Evolutionary conservation across 805 yeast species (phyloP).

Genomic region (Wickerhamiella qilinensis): DNA sequence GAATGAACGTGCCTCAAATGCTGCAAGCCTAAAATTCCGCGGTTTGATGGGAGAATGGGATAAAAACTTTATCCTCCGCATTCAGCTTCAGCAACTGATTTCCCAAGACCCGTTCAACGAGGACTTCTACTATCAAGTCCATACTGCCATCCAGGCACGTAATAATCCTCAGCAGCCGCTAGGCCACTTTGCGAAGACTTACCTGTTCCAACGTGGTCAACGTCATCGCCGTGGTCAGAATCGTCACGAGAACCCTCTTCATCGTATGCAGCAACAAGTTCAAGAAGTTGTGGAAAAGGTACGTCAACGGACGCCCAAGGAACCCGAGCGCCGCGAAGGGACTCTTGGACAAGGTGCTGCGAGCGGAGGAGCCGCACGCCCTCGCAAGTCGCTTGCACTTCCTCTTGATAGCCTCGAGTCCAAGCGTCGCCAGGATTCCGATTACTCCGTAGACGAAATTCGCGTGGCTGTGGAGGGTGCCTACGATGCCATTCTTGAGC

Average conservation of each 20-base stretch:
- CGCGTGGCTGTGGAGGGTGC: constrained; percentile 63
- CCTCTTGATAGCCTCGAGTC: constrained; percentile 23
- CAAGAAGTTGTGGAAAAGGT: constrained; percentile 93
- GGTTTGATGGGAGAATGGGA: constrained; percentile 97
- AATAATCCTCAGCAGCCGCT: constrained; percentile 39
- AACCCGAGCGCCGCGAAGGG: constrained; percentile 51
- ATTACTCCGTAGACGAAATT: constrained; percentile 28
- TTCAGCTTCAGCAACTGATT: constrained; percentile 88
- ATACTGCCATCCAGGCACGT: constrained; percentile 47
- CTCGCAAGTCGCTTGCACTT: constrained; percentile 20
- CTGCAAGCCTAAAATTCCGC: constrained; percentile 30
- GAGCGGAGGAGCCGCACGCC: constrained; percentile 9
- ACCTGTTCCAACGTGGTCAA: constrained; percentile 81
- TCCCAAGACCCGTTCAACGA: constrained; percentile 95
- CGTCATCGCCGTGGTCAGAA: constrained; percentile 30
- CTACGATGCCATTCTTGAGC: constrained; percentile 56
- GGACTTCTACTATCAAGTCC: constrained; percentile 91
- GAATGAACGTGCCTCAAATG: not conserved
- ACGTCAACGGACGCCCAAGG: constrained; percentile 57
- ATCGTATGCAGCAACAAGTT: constrained; percentile 96
- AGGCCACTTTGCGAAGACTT: constrained; percentile 82
- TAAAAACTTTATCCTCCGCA: constrained; percentile 85
- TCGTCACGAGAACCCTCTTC: constrained; percentile 40
- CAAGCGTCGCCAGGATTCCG: constrained; percentile 18
- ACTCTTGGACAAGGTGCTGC: constrained; percentile 43